Evolutionary conservation across 768 basidiomycete species (phyloP), one percentile per base, ranked within the genome.

Genomic region (Kwoniella bestiolae): DNA sequence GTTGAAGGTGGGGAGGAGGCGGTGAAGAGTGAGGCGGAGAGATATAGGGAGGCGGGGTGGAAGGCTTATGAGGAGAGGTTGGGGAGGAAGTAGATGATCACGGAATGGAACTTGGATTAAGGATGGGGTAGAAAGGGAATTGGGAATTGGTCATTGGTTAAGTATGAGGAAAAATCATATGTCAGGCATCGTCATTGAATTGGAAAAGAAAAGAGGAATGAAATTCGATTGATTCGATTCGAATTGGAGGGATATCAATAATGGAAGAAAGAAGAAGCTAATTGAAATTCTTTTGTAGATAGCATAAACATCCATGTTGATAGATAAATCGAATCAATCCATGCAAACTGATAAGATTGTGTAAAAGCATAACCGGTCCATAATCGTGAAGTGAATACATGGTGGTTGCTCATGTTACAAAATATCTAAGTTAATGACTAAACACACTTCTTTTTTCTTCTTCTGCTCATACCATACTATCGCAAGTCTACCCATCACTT

Each of bases 31-130:
- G 90, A 92, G 76, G 92, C 94, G n/a, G 86, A 90, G 76, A 85
- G 88, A 76, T 99, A 98, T 79, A 86, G 85, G 80, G 82, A 82
- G 50, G 92, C 89, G 68, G 95, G 95, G 1, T 99, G 96, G 96
- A 84, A 86, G 32, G 94, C 96, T 41, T 99, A 99, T 79, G 82
- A 88, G 71, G 85, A 86, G 69, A 84, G 91, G 60, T 41, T 74
- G 53, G 25, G 28, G 5, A 50, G 29, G 23, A 56, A 64, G 41
- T 49, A 35, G 26, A 53, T 25, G 52, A 53, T n/a, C n/a, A n/a
- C n/a, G 52, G 6, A 34, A 28, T 28, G 29, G 14, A 29, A 55
- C 3, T 11, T 14, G 12, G 21, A 58, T 23, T 11, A 25, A 47
- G n/a, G 46, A n/a, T 21, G 23, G 9, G 12, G n/a, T 11, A 49